Conservation (phyloP, 371 early-diverging fungal species). For the Capillidium rhysosporum region DNA sequence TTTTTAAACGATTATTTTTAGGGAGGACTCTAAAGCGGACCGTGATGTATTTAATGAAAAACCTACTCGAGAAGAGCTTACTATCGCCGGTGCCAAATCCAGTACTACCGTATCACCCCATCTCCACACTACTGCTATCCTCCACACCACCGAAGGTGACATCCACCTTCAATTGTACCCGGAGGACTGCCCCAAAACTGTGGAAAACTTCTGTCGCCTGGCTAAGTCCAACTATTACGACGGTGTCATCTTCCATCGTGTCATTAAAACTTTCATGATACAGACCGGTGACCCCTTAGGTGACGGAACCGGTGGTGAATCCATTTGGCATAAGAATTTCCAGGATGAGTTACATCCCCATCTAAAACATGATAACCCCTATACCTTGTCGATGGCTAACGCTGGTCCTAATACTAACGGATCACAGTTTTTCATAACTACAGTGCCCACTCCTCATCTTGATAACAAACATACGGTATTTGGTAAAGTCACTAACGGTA, state of each 20-base stretch:
- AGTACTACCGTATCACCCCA: constrained; percentile 14
- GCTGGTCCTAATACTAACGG: constrained; percentile 85
- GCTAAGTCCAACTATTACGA: constrained; percentile 58
- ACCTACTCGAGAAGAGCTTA: constrained; percentile 86
- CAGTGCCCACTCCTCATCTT: constrained; percentile 77
- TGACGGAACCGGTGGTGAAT: constrained; percentile 92
- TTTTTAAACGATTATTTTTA: constrained; percentile 8
- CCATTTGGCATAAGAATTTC: constrained; percentile 86
- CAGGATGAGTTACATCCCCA: constrained; percentile 80
- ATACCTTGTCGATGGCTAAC: constrained; percentile 95
- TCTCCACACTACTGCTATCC: constrained; percentile 48
- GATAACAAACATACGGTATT: constrained; percentile 96
- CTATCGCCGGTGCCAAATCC: constrained; percentile 22
- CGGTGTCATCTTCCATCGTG: constrained; percentile 65
- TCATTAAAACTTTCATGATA: constrained; percentile 81
- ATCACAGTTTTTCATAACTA: constrained; percentile 96
- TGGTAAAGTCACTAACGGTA: constrained; percentile 85
- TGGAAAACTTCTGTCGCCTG: constrained; percentile 78
- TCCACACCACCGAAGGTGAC: constrained; percentile 77
- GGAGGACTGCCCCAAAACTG: constrained; percentile 75
- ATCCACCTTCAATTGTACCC: constrained; percentile 66
- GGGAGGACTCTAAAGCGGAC: constrained; percentile 34
- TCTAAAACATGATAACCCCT: constrained; percentile 70
- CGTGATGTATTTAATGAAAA: constrained; percentile 96
- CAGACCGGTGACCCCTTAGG: constrained; percentile 73